Evolutionary conservation across 768 basidiomycete genomes (phyloP), one percentile per base, ranked within the genome.

Genomic region (Candolleomyces eurysporus): DNA sequence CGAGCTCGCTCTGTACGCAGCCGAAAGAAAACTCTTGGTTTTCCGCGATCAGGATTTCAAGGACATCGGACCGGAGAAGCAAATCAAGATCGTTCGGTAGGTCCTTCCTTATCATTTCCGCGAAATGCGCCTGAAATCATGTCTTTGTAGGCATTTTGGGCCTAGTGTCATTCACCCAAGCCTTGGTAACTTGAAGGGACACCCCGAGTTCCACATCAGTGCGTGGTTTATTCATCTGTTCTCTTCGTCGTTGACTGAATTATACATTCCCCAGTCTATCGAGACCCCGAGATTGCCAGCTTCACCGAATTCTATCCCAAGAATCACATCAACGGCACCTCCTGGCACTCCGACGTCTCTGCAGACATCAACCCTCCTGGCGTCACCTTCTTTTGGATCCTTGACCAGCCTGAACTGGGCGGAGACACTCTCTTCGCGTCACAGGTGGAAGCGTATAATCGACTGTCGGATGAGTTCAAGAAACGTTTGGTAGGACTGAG

Each of bases 31-130:
- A 69, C 75, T 85, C 43, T 67, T 86, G 9, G 57, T 84, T 7
- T 84, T 85, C 77, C 78, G 84, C 19, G 79, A 86, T 69, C 85
- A 86, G 64, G 81, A 86, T 69, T 84, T 86, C 73, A 85, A 84
- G 71, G 83, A 84, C 62, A 62, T 85, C 19, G 71, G 72, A 1
- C 75, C 81, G 8, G 82, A 85, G 48, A 68, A 74, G 58, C 84
- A 84, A 63, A 79, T 84, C 9, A 76, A 71, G 80, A 78, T 26
- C n/a, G 66, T 61, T 32, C 53, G 57, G 5, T 13, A 14, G 8
- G 31, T 48, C 26, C 22, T 45, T n/a, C n/a, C 26, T 26, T 4
- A 26, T 26, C 26, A 4, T 32, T 40, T 26, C 53, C 22, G 26
- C 4, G 2, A 4, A 10, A 10, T 1, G 11, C 13, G n/a, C 17